Evolutionary conservation across 345 rosid genomes (phyloP).

Genomic region (Durio zibethinus): DNA sequence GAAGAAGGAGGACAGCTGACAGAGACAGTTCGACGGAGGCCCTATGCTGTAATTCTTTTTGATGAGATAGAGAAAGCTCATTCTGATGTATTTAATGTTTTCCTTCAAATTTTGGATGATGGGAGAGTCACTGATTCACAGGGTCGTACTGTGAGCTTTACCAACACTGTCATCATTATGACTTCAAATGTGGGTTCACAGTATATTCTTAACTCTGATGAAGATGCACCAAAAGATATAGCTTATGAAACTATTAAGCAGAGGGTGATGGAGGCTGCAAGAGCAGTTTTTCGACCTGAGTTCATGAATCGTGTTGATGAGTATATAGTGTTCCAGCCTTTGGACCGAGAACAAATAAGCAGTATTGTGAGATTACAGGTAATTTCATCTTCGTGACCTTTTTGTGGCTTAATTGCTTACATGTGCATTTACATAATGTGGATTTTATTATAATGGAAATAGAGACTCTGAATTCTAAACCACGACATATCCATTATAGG

Average conservation of each 20-base stretch:
- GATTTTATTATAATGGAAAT: neutral
- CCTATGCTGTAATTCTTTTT: constrained; percentile 90
- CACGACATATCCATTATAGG: neutral
- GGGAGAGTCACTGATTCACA: constrained; percentile 98
- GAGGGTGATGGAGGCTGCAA: constrained; percentile 95
- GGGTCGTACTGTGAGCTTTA: constrained; percentile 59
- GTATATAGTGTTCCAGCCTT: constrained; percentile 97
- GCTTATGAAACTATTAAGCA: constrained; percentile 76
- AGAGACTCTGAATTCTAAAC: neutral
- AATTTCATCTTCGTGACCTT: constrained; percentile 14
- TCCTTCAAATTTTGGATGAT: constrained; percentile 95
- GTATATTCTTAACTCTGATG: constrained; percentile 66
- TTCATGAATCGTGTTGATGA: constrained; percentile 98
- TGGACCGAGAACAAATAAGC: constrained; percentile 76
- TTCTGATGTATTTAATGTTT: constrained; percentile 84
- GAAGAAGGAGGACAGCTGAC: constrained; percentile 99
- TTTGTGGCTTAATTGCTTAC: neutral
- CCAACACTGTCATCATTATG: constrained; percentile 21
- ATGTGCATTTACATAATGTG: neutral
- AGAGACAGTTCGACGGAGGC: constrained; percentile 88
- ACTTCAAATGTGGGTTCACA: constrained; percentile 19
- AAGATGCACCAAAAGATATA: constrained; percentile 50
- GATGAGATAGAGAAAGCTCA: constrained; percentile 99
- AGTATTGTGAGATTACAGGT: constrained; percentile 89
- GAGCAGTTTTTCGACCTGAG: constrained; percentile 92